Base-by-base conservation (phyloP, 2,329 filamentous ascomycete species). In the Aspergillus hiratsukae region DNA sequence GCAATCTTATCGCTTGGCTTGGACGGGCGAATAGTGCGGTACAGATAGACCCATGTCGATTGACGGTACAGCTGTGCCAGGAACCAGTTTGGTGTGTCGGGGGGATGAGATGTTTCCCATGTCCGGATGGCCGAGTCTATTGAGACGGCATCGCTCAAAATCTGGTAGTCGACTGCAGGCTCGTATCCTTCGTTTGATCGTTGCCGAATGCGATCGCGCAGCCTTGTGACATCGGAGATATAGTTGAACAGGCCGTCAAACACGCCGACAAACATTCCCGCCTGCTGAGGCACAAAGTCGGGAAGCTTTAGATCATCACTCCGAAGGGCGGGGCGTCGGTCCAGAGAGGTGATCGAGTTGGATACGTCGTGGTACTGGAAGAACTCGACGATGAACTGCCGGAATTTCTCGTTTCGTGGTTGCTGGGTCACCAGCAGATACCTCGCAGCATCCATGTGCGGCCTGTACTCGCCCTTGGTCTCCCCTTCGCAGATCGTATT, bases 221-320 rank as follows among this genome's bases (percentile, higher is more conserved):
- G 83, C 11, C 83, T 83, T 1, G 89, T 91, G 58, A 95, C 93
- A 66, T 89, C 85, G 7, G 87, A 87, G 29, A 96, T 86, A 67
- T 89, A 87, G 35, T 83, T 81, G 68, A 96, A 91, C 1, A 96
- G 78, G 1, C 90, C 90, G 66, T 96, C 91, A 43, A 88, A 85
- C 27, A 96, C 87, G 23, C 91, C 91, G 5, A 96, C 79, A 4
- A 96, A 79, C n/a, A 77, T 79, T 8, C 81, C 82, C 2, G 80
- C 81, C 61, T 82, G 78, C 1, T 82, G 80, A 29, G 81, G 78
- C 50, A 83, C 78, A 64, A 81, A 84, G 28, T 77, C 72, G 1
- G 82, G 82, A 3, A 84, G 73, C 17, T 76, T 75, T 66, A 84
- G 79, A 52, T 82, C 78, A 27, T 79, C 78, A 59, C 78, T 77